Evolutionary conservation across 2,329 filamentous ascomycete genomes (phyloP).

Genomic region (Alternaria postmessia): DNA sequence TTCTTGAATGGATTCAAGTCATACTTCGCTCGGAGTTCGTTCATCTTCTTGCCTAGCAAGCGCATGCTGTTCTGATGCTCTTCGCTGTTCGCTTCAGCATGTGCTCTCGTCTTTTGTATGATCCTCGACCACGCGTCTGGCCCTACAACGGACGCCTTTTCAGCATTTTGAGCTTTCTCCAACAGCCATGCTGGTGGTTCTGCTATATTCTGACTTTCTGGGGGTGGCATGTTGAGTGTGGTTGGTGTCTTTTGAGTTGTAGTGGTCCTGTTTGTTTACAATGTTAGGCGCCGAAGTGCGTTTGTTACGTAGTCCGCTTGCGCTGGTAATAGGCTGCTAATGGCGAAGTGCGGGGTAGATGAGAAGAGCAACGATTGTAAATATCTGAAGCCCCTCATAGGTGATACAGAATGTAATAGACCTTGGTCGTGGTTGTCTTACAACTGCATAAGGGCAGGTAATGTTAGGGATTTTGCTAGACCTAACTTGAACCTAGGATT

Average conservation of each 20-base stretch:
- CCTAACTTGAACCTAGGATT: not conserved
- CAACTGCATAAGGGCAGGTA: not conserved
- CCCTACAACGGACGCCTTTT: not conserved
- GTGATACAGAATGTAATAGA: not conserved
- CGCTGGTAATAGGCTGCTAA: not conserved
- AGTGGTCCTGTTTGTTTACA: not conserved
- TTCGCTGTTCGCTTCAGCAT: not conserved
- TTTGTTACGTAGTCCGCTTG: not conserved
- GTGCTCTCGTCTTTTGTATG: slow-evolving; percentile 2
- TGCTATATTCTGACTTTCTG: not conserved
- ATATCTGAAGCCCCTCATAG: not conserved
- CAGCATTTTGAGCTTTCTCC: slow-evolving; percentile 3
- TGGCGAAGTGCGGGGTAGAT: not conserved
- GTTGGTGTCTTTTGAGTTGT: not conserved
- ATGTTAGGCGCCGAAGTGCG: slow-evolving; percentile 1
- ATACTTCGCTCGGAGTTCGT: not conserved
- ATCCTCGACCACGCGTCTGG: slow-evolving; percentile 2
- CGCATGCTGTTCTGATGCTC: not conserved
- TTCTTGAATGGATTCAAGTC: not conserved
- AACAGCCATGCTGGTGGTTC: slow-evolving; percentile 10
- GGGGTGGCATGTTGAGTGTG: not conserved
- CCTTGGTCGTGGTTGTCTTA: not conserved
- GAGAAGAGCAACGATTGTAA: not conserved
- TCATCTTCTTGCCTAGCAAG: not conserved
- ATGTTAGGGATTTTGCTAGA: not conserved